Base-by-base conservation (phyloP, 2,329 filamentous ascomycete genomes). In the Exophiala dermatitidis region DNA sequence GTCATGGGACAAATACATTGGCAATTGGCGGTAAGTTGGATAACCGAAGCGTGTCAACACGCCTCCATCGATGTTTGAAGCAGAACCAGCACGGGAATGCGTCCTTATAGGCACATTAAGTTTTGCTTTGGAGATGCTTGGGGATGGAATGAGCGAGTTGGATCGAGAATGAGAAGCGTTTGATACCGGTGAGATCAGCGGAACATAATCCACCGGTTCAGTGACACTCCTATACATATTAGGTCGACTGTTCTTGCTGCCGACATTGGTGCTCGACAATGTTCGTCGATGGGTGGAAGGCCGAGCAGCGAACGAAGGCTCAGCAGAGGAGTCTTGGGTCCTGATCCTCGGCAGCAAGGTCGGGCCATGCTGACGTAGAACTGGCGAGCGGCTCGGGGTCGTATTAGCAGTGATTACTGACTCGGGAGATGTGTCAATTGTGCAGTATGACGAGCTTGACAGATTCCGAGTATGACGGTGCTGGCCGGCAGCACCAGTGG, bases 291-390 rank as follows among this genome's bases (percentile, higher is more conserved):
- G 54, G 32, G 42, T 42, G 6, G 53, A 46, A 36, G 57, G 48
- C 9, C 50, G 53, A 48, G 50, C 47, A 43, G 42, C 49, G 5
- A 36, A 33, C 9, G 26, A 49, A 43, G 54, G 40, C 45, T 59
- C 57, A 9, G 40, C 28, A 26, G 51, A 50, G 33, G 91, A 86
- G 71, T 95, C 89, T 71, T 93, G 89, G 38, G 81, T 81, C 57
- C 89, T 81, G 72, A 94, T 90, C 77, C 90, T 93, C 65, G 89
- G 89, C 32, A 95, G 77, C 55, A 95, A 75, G 46, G 88, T 75
- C 48, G 88, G 88, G 19, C 72, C 74, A 48, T 88, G 88, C 71
- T 90, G 85, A 57, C 88, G 85, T 57, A 84, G 80, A 62, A 90
- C 80, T 56, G 88, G 86, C 33, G 86, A 86, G 59, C 79, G 77